phyloP scores from a whole-genome alignment of 148 eudicot genomes.

The Rheum nobile region DNA sequence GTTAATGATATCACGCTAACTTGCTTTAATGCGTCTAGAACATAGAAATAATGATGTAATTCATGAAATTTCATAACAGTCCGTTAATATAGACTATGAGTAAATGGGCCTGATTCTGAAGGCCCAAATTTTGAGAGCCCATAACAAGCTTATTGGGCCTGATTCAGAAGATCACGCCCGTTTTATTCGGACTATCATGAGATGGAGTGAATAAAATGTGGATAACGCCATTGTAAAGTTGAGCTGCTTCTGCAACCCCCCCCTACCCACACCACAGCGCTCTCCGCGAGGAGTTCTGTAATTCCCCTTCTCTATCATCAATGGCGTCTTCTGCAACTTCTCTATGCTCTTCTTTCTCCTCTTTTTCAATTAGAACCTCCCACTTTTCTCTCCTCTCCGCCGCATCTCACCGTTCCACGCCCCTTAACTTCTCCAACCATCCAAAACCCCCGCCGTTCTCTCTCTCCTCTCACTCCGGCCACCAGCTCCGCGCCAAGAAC shows the following conservation, averaged over 20 bases:
- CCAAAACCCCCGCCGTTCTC: conserved; percentile 5
- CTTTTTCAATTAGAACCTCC: conserved; percentile 22
- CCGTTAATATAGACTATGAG: too few relatives aligned
- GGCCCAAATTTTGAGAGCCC: neutral
- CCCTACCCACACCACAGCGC: neutral
- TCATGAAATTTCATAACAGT: too few relatives aligned
- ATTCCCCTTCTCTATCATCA: neutral
- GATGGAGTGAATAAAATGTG: neutral
- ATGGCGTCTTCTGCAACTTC: conserved; percentile 11
- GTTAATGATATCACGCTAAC: too few relatives aligned
- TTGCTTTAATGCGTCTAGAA: too few relatives aligned
- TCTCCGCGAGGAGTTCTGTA: neutral
- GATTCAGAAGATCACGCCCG: neutral
- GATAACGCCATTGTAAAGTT: conserved; percentile 1
- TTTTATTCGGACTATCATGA: neutral
- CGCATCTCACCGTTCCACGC: neutral
- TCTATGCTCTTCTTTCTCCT: conserved; percentile 23
- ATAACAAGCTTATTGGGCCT: neutral
- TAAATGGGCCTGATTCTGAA: too few relatives aligned
- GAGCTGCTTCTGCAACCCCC: neutral
- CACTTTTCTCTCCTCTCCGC: conserved; percentile 15
- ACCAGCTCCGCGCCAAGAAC: conserved; percentile 13
- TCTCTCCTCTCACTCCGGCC: conserved; percentile 11
- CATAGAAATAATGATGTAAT: too few relatives aligned
- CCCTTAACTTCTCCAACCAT: conserved; percentile 9